These are phyloP conservation scores for Zygosaccharomyces sapae DNA, from an alignment of 1,139 yeast species.

Conservation along the genomic window DNA sequence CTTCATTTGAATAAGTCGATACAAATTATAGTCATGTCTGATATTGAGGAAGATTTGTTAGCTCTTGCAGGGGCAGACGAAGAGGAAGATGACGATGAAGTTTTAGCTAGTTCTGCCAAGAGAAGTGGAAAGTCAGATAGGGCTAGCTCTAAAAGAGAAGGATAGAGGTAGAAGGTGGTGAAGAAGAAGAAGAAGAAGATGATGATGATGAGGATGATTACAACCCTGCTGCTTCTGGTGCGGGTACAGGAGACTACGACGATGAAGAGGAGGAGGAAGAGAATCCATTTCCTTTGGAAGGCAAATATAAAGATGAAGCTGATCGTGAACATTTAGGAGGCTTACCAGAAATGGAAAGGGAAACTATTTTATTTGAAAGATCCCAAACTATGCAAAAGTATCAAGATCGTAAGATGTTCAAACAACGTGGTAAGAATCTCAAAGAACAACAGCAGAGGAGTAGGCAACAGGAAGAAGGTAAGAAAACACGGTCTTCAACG, in stretches of 20 bases:
- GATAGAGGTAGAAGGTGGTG: slow-evolving; percentile 37
- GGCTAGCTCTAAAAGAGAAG: slow-evolving; percentile 31
- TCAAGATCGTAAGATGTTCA: slow-evolving; percentile 76
- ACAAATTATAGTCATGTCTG: slow-evolving; percentile 40
- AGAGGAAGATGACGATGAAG: slow-evolving; percentile 38
- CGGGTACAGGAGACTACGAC: slow-evolving; percentile 20
- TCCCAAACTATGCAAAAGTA: slow-evolving; percentile 84
- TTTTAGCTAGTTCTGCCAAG: slow-evolving; percentile 27
- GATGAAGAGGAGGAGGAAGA: slow-evolving; percentile 37
- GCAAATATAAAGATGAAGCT: slow-evolving; percentile 77
- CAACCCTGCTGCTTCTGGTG: slow-evolving; percentile 30
- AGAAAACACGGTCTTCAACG: slow-evolving; percentile 34
- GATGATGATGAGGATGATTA: slow-evolving; percentile 39
- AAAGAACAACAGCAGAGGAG: slow-evolving; percentile 40
- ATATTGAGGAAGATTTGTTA: slow-evolving; percentile 82
- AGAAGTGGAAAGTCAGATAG: slow-evolving; percentile 28
- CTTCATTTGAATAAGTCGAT: neutral
- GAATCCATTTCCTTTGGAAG: slow-evolving; percentile 90
- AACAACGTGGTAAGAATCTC: slow-evolving; percentile 68
- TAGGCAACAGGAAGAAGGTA: slow-evolving; percentile 36
- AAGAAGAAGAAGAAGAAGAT: too few species aligned
- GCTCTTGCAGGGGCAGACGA: slow-evolving; percentile 80
- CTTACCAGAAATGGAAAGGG: slow-evolving; percentile 90
- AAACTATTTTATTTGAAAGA: slow-evolving; percentile 85
- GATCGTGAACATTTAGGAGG: slow-evolving; percentile 66